Evolutionary conservation across 345 rosid species (phyloP).

Genomic region (Rhizophora apiculata): DNA sequence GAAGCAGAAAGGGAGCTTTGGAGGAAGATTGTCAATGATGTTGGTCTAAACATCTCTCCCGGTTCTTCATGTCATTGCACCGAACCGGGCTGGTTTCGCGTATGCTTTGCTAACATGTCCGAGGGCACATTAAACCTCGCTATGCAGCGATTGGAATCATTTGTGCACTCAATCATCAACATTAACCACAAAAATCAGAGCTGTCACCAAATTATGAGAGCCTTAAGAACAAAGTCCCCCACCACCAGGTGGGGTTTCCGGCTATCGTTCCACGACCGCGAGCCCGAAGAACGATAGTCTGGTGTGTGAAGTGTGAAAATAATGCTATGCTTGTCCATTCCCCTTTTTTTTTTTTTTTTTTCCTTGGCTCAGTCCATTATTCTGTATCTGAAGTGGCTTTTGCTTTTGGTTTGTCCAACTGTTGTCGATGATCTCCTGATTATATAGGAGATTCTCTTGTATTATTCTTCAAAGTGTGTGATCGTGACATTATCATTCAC

Average conservation of each 20-base stretch:
- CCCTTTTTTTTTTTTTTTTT: not conserved
- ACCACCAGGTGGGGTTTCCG: conserved; percentile 70
- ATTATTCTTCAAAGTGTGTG: not conserved
- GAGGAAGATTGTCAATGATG: conserved; percentile 75
- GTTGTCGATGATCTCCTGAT: not conserved
- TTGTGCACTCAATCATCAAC: conserved; percentile 40
- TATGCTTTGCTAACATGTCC: conserved; percentile 83
- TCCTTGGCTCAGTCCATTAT: not conserved
- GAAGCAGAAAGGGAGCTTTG: conserved; percentile 78
- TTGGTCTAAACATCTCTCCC: conserved; percentile 69
- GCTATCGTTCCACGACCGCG: conserved; percentile 61
- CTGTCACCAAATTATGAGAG: conserved; percentile 46
- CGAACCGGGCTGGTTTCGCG: conserved; percentile 82
- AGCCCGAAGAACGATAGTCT: conserved; percentile 59
- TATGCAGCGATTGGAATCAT: conserved; percentile 53
- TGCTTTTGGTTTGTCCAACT: not conserved
- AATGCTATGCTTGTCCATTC: not conserved
- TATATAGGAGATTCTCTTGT: not conserved
- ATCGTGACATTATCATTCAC: conserved; percentile 1
- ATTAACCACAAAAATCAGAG: conserved; percentile 27
- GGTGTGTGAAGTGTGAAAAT: conserved; percentile 25
- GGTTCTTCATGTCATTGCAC: conserved; percentile 79
- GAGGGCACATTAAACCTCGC: conserved; percentile 57
- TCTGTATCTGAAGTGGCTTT: conserved; percentile 24
- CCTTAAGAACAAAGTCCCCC: conserved; percentile 47